Evolutionary conservation across 345 rosid species (phyloP).

Genomic region (Erysimum cheiranthoides): DNA sequence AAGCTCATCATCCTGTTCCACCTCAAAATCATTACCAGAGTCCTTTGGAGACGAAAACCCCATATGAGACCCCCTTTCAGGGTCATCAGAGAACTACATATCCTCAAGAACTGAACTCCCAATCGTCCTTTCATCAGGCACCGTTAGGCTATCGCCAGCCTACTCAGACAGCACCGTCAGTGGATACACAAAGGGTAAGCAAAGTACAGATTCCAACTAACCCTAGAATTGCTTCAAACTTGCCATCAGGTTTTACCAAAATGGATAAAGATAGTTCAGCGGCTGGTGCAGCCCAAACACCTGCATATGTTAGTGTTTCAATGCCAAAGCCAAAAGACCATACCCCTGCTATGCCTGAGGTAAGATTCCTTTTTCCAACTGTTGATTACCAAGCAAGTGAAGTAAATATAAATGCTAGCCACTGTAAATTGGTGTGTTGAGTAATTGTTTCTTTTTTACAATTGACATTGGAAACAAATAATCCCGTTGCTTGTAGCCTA

Average conservation of each 20-base stretch:
- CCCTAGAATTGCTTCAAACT: constrained; percentile 95
- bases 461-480: constrained; percentile 27
- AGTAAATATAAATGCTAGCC: constrained; percentile 31
- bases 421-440: constrained; percentile 6
- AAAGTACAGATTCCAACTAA: constrained; percentile 95
- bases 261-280: constrained; percentile 64
- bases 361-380: constrained; percentile 46
- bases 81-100: constrained; percentile 66
- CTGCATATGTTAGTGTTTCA: constrained; percentile 85
- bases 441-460: constrained; percentile 2
- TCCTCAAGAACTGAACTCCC: constrained; percentile 67
- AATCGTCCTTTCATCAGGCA: constrained; percentile 52
- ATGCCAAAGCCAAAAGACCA: constrained; percentile 70
- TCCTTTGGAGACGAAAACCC: constrained; percentile 63
- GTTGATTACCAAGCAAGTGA: constrained; percentile 29
- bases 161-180: constrained; percentile 54
- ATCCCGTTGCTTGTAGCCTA: constrained; percentile 60
- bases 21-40: constrained; percentile 64
- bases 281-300: constrained; percentile 56
- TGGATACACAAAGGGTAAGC: constrained; percentile 72
- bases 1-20: constrained; percentile 65
- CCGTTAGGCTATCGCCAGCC: constrained; percentile 59
- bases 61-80: constrained; percentile 65
- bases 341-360: constrained; percentile 75
- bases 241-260: constrained; percentile 74